phyloP scores from a whole-genome alignment of 208 protist genomes.

The Trypanosomatidae sp. region DNA sequence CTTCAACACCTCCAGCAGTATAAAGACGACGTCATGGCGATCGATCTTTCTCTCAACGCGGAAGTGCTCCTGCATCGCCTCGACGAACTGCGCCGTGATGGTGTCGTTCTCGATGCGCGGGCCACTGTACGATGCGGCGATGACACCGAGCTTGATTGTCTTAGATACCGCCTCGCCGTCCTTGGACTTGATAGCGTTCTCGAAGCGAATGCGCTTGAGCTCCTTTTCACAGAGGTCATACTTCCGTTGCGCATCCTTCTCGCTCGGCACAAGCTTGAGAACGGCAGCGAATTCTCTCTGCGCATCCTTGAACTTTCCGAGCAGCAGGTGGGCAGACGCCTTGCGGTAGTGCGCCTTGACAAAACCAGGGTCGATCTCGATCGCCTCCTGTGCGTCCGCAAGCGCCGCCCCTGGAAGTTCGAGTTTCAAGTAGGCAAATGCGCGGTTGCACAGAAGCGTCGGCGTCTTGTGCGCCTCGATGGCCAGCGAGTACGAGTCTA shows the following conservation, averaged over 20 bases:
- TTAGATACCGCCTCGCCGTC: constrained; percentile 66
- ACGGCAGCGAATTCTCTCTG: constrained; percentile 92
- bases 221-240: constrained; percentile 94
- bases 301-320: constrained; percentile 96
- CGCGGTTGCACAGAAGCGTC: constrained; percentile 93
- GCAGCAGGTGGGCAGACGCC: constrained; percentile 92
- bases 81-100: constrained; percentile 80
- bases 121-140: constrained; percentile 65
- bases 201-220: constrained; percentile 93
- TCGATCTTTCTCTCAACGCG: constrained; percentile 82
- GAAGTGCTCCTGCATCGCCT: constrained; percentile 81
- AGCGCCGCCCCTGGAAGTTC: constrained; percentile 93
- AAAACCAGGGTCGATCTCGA: constrained; percentile 92
- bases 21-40: constrained; percentile 82
- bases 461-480: constrained; percentile 83
- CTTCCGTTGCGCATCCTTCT: constrained; percentile 91
- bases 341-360: constrained; percentile 98
- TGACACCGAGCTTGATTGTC: constrained; percentile 74
- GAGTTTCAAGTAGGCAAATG: constrained; percentile 94
- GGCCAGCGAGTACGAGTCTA: constrained; percentile 91
- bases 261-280: constrained; percentile 88
- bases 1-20: constrained; percentile 79
- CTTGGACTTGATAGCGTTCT: constrained; percentile 93
- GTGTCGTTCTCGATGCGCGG: constrained; percentile 71
- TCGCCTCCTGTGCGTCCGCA: constrained; percentile 89